Evolutionary conservation across 805 yeast species (phyloP).

Genomic region (Pichia phayaonensis): DNA sequence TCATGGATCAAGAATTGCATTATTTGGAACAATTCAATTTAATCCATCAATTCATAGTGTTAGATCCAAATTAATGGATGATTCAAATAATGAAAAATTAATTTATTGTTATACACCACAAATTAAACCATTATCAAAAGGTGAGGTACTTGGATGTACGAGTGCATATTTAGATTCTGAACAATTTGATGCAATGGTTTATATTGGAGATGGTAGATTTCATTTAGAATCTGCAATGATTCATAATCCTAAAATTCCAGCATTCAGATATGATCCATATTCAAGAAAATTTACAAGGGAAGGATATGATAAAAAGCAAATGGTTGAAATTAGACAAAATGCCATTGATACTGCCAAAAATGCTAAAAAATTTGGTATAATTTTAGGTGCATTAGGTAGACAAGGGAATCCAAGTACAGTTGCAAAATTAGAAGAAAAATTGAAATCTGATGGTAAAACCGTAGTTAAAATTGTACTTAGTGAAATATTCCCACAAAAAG

Average conservation of each 20-base stretch:
- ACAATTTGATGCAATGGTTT: constrained; percentile 72
- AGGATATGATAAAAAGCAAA: constrained; percentile 76
- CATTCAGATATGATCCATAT: constrained; percentile 92
- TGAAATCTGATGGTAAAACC: constrained; percentile 48
- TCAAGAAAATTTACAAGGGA: constrained; percentile 86
- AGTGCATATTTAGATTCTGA: constrained; percentile 68
- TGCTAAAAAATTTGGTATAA: constrained; percentile 69
- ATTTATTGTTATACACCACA: constrained; percentile 79
- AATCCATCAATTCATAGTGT: constrained; percentile 88
- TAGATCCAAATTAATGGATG: constrained; percentile 46
- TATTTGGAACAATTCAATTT: constrained; percentile 94
- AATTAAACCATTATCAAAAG: constrained; percentile 84
- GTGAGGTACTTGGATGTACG: constrained; percentile 95
- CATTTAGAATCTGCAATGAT: constrained; percentile 96
- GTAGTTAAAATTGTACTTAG: constrained; percentile 79
- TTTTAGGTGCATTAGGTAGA: constrained; percentile 89
- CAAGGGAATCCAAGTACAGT: constrained; percentile 86
- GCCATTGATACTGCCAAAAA: constrained; percentile 59
- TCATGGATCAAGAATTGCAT: constrained; percentile 60
- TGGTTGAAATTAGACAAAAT: constrained; percentile 63
- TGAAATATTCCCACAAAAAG: constrained; percentile 88
- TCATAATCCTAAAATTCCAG: constrained; percentile 88
- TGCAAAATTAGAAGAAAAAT: constrained; percentile 49
- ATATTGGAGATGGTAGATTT: constrained; percentile 93
- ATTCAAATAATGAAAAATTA: constrained; percentile 30